These are phyloP conservation scores for Metschnikowia aberdeeniae DNA, from an alignment of 805 yeast species.

Conservation along the genomic window DNA sequence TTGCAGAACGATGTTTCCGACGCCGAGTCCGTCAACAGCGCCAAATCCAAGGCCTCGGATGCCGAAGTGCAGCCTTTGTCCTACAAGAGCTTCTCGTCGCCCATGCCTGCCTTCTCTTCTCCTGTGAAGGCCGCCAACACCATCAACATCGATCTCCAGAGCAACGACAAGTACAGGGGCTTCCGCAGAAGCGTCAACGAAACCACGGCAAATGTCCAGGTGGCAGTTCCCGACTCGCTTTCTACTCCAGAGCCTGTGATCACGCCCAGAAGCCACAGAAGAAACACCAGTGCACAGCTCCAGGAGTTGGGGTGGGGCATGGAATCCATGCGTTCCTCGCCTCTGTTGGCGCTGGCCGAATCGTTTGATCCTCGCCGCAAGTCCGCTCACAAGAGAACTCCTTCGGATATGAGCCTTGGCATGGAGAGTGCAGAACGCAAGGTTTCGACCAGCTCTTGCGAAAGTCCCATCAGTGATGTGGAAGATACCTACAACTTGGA, in stretches of 20 bases:
- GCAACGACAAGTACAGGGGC: conserved; percentile 37
- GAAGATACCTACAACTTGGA: conserved; percentile 8
- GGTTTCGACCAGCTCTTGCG: conserved; percentile 6
- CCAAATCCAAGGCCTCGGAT: conserved; percentile 5
- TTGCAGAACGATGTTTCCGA: conserved; percentile 27
- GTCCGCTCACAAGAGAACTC: conserved; percentile 16
- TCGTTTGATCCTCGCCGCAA: conserved; percentile 18
- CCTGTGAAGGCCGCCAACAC: conserved; percentile 6
- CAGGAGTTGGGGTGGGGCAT: conserved; percentile 10
- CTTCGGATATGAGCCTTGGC: conserved; percentile 12
- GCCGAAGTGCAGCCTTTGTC: conserved; percentile 25
- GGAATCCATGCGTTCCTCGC: conserved; percentile 1
- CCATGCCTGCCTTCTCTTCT: conserved; percentile 5
- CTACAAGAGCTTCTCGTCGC: conserved; percentile 8
- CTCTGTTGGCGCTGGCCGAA: not conserved
- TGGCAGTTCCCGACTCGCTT: conserved; percentile 5
- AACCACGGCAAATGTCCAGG: conserved; percentile 2
- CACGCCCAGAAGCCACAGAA: conserved; percentile 25
- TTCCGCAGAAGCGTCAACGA: conserved; percentile 34
- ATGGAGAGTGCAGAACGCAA: conserved; percentile 4
- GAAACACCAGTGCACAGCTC: conserved; percentile 14
- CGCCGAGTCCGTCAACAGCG: conserved; percentile 21
- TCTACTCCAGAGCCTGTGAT: conserved; percentile 19
- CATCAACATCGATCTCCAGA: conserved; percentile 25
- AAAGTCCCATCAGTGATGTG: conserved; percentile 8